A percentile compares a stretch with the other conserved stretches of the same genome.
Evolutionary conservation across 2,329 filamentous ascomycete species (phyloP).

Genomic region (Zasmidium angulare): DNA sequence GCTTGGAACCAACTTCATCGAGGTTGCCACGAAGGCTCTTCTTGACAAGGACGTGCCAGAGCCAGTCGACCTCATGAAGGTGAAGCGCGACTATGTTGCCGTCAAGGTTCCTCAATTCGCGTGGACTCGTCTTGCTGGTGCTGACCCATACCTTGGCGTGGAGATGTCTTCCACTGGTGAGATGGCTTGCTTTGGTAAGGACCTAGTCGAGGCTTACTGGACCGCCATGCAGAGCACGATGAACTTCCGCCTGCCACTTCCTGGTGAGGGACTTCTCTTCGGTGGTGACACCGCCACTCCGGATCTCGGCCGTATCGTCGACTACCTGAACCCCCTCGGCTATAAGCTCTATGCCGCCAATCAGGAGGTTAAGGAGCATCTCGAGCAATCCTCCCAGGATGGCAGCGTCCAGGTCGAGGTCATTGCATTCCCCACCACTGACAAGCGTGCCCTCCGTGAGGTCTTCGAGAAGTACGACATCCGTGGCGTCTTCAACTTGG

Average conservation of each 20-base stretch:
- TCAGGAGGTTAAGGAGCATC: slow-evolving; percentile 74
- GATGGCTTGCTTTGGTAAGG: slow-evolving; percentile 97
- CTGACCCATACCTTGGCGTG: slow-evolving; percentile 95
- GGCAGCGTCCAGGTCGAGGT: slow-evolving; percentile 72
- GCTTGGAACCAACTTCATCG: slow-evolving; percentile 93
- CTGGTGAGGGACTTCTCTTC: slow-evolving; percentile 91
- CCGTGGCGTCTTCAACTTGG: slow-evolving; percentile 92
- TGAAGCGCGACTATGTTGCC: slow-evolving; percentile 87
- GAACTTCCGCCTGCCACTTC: slow-evolving; percentile 97
- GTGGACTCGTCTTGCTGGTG: slow-evolving; percentile 95
- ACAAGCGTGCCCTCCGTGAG: slow-evolving; percentile 91
- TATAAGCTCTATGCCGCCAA: slow-evolving; percentile 94
- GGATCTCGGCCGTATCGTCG: slow-evolving; percentile 73
- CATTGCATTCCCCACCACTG: slow-evolving; percentile 93
- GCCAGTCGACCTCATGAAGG: slow-evolving; percentile 81
- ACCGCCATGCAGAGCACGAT: slow-evolving; percentile 92
- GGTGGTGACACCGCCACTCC: slow-evolving; percentile 77
- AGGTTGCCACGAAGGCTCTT: slow-evolving; percentile 89
- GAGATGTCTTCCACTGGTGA: slow-evolving; percentile 98
- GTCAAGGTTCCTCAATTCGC: slow-evolving; percentile 99
- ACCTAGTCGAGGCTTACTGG: slow-evolving; percentile 97
- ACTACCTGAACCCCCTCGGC: slow-evolving; percentile 82
- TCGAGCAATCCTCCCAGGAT: slow-evolving; percentile 69
- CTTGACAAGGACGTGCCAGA: slow-evolving; percentile 81
- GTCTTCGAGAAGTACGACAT: slow-evolving; percentile 98